Evolutionary conservation across 2,329 filamentous ascomycete species (phyloP).

Genomic region (Metarhizium rileyi): DNA sequence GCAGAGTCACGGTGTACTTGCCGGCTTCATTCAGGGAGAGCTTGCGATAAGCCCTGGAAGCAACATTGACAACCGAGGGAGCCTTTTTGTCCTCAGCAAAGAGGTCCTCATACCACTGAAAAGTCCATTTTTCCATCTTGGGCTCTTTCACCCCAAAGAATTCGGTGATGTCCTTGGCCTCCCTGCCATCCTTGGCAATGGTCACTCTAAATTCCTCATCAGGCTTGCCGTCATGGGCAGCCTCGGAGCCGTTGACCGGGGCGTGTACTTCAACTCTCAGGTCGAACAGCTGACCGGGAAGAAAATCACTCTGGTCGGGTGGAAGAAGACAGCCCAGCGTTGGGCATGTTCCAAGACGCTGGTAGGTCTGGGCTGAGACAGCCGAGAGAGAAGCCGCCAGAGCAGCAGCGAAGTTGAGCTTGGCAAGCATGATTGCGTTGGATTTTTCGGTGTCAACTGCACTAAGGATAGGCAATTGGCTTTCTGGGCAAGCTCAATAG

Average conservation of each 20-base stretch:
- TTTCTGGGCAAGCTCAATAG: neutral
- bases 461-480: neutral
- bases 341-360: slow-evolving; percentile 49
- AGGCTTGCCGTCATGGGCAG: slow-evolving; percentile 56
- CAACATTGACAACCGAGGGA: slow-evolving; percentile 68
- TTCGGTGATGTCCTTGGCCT: slow-evolving; percentile 44
- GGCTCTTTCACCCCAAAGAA: slow-evolving; percentile 66
- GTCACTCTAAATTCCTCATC: slow-evolving; percentile 69
- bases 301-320: slow-evolving; percentile 64
- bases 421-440: slow-evolving; percentile 23
- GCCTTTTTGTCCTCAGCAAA: slow-evolving; percentile 64
- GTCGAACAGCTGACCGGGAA: slow-evolving; percentile 76
- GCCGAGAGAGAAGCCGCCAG: slow-evolving; percentile 25
- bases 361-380: slow-evolving; percentile 47
- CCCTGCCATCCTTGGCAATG: slow-evolving; percentile 53
- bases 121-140: slow-evolving; percentile 69
- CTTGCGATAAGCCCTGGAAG: slow-evolving; percentile 67
- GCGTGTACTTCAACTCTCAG: slow-evolving; percentile 76
- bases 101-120: slow-evolving; percentile 77
- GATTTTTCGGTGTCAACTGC: neutral
- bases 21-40: slow-evolving; percentile 71
- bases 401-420: slow-evolving; percentile 24
- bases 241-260: slow-evolving; percentile 71
- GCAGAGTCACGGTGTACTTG: slow-evolving; percentile 65
- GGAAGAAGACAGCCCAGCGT: slow-evolving; percentile 50